A percentile compares a stretch with the other conserved stretches of the same genome.
Evolutionary conservation across 805 yeast genomes (phyloP).

Genomic region (Myxozyma geophila): DNA sequence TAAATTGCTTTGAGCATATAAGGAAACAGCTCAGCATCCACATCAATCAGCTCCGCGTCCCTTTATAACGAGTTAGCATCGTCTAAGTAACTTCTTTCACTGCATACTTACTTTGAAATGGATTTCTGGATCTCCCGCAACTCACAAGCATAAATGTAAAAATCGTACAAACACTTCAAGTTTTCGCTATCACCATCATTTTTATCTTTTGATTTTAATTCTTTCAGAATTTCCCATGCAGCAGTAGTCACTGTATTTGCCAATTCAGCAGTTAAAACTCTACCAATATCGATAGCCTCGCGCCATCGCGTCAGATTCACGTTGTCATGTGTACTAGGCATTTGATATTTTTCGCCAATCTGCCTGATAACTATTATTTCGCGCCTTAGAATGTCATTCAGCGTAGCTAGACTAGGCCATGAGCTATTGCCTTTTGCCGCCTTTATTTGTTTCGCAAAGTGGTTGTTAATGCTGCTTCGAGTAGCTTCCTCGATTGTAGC

Average conservation of each 20-base stretch:
- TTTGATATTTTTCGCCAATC: not conserved
- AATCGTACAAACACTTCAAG: not conserved
- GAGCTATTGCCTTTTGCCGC: not conserved
- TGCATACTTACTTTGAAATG: not conserved
- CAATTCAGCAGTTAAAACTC: not conserved
- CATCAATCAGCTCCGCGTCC: not conserved
- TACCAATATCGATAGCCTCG: constrained; percentile 1
- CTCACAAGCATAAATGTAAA: not conserved
- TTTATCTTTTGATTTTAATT: not conserved
- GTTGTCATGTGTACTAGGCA: constrained; percentile 4
- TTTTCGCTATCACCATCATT: not conserved
- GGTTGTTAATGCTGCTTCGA: not conserved
- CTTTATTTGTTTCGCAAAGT: not conserved
- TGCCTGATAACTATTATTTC: not conserved
- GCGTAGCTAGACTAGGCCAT: not conserved
- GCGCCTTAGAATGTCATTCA: not conserved
- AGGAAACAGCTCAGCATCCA: constrained; percentile 6
- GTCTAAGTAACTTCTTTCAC: not conserved
- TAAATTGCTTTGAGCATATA: not conserved
- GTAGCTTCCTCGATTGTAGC: constrained; percentile 1
- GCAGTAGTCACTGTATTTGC: not conserved
- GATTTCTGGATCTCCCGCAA: not conserved
- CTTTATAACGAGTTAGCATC: not conserved
- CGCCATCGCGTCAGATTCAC: constrained; percentile 9
- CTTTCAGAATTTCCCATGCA: not conserved